Percentiles rank a stretch among this genome's conserved stretches.
Conservation (phyloP, 1,284 basidiomycete species). For the Polyporus tsugae region DNA sequence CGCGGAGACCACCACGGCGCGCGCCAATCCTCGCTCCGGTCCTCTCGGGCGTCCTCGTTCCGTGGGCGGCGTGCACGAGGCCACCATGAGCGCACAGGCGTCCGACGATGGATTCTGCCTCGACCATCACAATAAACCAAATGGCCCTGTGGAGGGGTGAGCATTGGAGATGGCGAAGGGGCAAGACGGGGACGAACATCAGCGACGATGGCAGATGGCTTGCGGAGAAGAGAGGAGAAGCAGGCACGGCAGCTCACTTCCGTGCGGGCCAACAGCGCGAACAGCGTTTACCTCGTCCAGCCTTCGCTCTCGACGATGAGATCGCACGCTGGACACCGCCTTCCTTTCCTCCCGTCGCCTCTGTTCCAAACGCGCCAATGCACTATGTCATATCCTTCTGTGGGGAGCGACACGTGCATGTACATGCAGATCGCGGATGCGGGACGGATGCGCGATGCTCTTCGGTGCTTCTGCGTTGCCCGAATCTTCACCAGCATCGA, state of each 20-base stretch:
- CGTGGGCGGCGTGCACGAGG: slow-evolving; percentile 1
- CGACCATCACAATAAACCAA: neutral
- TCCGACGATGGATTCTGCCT: neutral
- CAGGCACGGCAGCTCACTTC: slow-evolving; percentile 7
- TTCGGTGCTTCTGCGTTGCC: neutral
- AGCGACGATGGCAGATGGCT: slow-evolving; percentile 5
- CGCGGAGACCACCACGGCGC: neutral
- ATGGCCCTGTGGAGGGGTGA: neutral
- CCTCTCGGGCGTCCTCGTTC: slow-evolving; percentile 5
- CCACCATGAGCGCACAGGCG: neutral
- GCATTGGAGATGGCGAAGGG: neutral
- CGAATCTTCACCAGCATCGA: neutral
- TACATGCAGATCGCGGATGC: neutral
- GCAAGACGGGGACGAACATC: neutral
- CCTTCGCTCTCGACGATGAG: neutral
- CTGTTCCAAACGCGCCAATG: neutral
- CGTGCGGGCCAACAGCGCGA: slow-evolving; percentile 2
- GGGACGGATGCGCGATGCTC: neutral
- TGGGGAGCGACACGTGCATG: neutral
- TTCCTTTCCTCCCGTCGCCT: neutral
- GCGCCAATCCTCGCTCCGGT: slow-evolving; percentile 14
- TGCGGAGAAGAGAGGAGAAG: slow-evolving; percentile 8
- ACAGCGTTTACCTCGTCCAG: slow-evolving; percentile 4
- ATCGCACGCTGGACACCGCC: neutral
- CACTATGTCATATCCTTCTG: neutral